Percentiles rank a stretch among this genome's conserved stretches.
Evolutionary conservation across 2,329 filamentous ascomycete genomes (phyloP).

Genomic region (Trichoderma oligosporum): DNA sequence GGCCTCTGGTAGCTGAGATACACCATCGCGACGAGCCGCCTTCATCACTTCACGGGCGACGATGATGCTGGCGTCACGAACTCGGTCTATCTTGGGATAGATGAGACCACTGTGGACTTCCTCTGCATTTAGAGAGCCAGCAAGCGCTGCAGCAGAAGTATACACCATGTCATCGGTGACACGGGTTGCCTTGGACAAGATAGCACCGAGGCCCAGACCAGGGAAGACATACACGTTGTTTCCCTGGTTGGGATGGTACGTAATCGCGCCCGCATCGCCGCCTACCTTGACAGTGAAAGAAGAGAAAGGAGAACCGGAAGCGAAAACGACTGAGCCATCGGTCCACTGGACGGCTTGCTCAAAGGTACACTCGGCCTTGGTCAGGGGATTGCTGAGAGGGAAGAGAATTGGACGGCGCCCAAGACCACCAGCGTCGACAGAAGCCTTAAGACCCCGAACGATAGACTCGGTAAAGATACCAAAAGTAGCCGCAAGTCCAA

Average conservation of each 20-base stretch:
- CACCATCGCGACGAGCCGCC: conserved; percentile 76
- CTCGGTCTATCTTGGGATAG: conserved; percentile 87
- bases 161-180: conserved; percentile 97
- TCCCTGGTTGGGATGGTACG: conserved; percentile 76
- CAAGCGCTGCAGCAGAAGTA: conserved; percentile 78
- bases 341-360: conserved; percentile 90
- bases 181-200: conserved; percentile 80
- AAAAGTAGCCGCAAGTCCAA: conserved; percentile 90
- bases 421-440: conserved; percentile 58
- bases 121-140: conserved; percentile 71
- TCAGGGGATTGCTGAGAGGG: conserved; percentile 92
- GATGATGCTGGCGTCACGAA: conserved; percentile 80
- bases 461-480: conserved; percentile 90
- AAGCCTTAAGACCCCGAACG: conserved; percentile 64
- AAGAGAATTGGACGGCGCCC: conserved; percentile 88
- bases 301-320: conserved; percentile 89
- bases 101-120: conserved; percentile 81
- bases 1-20: conserved; percentile 64
- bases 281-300: conserved; percentile 62
- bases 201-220: conserved; percentile 88
- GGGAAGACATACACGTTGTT: conserved; percentile 95
- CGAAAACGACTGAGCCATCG: conserved; percentile 86
- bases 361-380: conserved; percentile 96
- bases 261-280: conserved; percentile 53
- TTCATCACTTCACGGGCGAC: conserved; percentile 93